A percentile compares a stretch with the other conserved stretches of the same genome.
Evolutionary conservation across 2,329 filamentous ascomycete genomes (phyloP).

Genomic region (Colletotrichum sp.): DNA sequence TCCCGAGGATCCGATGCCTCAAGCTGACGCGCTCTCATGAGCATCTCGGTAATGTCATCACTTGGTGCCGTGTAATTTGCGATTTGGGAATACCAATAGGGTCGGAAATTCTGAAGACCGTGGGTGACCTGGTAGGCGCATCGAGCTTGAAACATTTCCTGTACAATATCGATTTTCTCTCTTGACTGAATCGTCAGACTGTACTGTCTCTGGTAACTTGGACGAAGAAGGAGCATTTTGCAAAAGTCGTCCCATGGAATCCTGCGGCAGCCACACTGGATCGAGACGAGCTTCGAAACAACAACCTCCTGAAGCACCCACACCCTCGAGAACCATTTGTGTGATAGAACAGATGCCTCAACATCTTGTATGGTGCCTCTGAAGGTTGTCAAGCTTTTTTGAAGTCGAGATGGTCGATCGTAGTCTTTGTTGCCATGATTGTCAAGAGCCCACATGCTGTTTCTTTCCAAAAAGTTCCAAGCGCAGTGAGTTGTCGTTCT

Average conservation of each 20-base stretch:
- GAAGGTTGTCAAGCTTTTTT: not conserved
- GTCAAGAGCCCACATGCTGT: not conserved
- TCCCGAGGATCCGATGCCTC: not conserved
- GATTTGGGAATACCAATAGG: fast-evolving
- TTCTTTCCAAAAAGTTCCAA: not conserved
- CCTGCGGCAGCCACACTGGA: not conserved
- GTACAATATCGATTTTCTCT: not conserved
- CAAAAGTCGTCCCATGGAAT: not conserved
- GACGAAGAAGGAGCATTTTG: fast-evolving
- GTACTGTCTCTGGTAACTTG: not conserved
- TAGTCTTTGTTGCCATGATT: not conserved
- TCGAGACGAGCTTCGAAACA: not conserved
- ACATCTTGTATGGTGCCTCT: not conserved
- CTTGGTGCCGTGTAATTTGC: not conserved
- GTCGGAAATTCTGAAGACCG: fast-evolving
- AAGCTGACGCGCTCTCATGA: not conserved
- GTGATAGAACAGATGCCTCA: not conserved
- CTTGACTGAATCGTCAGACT: not conserved
- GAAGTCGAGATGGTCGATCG: not conserved
- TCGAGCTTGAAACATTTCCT: not conserved
- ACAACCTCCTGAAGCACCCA: not conserved
- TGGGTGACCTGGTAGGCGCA: not conserved
- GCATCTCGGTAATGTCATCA: not conserved
- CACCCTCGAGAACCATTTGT: not conserved
- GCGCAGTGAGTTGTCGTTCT: not conserved